Percentiles rank a stretch among this genome's conserved stretches.
Conservation (phyloP, 169 alveolate species). For the Haemoproteus tartakovskyi region DNA sequence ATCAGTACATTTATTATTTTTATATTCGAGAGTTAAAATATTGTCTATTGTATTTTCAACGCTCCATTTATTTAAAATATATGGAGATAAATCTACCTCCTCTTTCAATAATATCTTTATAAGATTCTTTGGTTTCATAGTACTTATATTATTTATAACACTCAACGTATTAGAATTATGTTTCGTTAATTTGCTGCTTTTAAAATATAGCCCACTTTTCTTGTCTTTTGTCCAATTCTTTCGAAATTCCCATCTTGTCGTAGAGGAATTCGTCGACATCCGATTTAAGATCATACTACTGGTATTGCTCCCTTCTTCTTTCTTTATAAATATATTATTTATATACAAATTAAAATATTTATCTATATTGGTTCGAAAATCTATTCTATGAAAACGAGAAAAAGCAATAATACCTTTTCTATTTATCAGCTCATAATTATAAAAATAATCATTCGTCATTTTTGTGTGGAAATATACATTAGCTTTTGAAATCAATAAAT, state of each 20-base stretch:
- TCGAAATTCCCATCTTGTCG: no score
- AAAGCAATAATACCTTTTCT: constrained; percentile 48
- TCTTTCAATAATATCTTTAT: not conserved
- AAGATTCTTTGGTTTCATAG: not conserved
- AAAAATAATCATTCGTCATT: constrained; percentile 41
- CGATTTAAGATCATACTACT: not conserved
- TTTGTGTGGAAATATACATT: constrained; percentile 31
- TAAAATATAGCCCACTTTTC: no score
- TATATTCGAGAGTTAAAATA: not conserved
- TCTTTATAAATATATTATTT: not conserved
- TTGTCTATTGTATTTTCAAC: constrained; percentile 7
- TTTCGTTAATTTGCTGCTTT: no score
- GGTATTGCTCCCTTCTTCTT: not conserved
- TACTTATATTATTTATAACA: not conserved
- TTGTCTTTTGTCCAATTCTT: no score
- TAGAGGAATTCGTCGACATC: no score
- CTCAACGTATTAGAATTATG: not conserved
- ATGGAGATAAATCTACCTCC: not conserved
- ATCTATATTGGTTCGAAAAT: constrained; percentile 29
- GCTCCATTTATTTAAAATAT: constrained; percentile 12
- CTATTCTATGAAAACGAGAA: constrained; percentile 35
- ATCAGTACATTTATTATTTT: constrained; percentile 1
- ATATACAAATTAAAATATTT: not conserved
- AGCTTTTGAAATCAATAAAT: not conserved
- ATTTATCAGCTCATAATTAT: constrained; percentile 22